Conservation (phyloP, 768 basidiomycete genomes). For the Butyriboletus loyo region DNA sequence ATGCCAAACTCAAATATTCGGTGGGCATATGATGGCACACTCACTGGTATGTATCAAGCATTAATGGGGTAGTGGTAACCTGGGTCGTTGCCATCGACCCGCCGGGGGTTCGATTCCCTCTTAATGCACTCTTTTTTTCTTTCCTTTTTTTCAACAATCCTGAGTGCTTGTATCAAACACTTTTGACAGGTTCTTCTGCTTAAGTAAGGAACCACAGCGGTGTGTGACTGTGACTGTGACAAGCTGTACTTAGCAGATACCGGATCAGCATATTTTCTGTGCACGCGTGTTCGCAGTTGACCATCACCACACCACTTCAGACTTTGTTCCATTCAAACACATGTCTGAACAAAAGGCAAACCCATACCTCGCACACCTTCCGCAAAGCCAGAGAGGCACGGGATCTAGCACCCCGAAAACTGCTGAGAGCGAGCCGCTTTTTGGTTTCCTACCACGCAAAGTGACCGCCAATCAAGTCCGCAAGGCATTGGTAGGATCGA, state of each 20-base stretch:
- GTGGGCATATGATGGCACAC: neutral
- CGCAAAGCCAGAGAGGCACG: slow-evolving; percentile 30
- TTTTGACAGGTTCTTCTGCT: too few species aligned
- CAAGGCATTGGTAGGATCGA: slow-evolving; percentile 59
- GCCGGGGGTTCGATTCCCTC: slow-evolving; percentile 81
- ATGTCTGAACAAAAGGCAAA: slow-evolving; percentile 37
- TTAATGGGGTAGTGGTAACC: slow-evolving; percentile 65
- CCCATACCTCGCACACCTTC: slow-evolving; percentile 51
- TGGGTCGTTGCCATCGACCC: slow-evolving; percentile 75
- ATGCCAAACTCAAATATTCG: neutral
- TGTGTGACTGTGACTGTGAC: slow-evolving; percentile 5
- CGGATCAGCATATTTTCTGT: slow-evolving; percentile 15
- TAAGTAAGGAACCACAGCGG: too few species aligned
- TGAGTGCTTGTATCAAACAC: neutral
- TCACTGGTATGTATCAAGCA: neutral
- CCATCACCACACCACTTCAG: neutral
- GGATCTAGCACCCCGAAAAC: slow-evolving; percentile 5
- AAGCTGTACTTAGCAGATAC: neutral
- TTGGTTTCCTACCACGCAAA: slow-evolving; percentile 69
- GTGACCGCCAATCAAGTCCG: slow-evolving; percentile 65
- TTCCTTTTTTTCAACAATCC: neutral
- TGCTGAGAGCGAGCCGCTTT: slow-evolving; percentile 55
- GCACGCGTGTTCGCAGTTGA: neutral
- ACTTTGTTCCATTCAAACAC: neutral
- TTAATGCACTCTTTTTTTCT: slow-evolving; percentile 16